Evolutionary conservation across 148 eudicot genomes (phyloP).

Genomic region (Chenopodium berlandieri): DNA sequence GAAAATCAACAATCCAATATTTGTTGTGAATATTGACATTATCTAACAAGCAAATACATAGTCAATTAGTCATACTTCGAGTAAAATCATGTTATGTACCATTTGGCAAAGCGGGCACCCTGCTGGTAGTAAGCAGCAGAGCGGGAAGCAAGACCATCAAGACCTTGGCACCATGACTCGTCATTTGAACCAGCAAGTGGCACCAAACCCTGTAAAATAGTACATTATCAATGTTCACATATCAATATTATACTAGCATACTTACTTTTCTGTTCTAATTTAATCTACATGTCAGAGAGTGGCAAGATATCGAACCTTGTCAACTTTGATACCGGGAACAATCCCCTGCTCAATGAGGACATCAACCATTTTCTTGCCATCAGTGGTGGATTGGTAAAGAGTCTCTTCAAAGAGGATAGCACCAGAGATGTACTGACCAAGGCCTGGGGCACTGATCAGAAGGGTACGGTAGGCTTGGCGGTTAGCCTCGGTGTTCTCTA

Average conservation of each 20-base stretch:
- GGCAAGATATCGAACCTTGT: conserved; percentile 50
- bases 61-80: neutral
- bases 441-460: conserved; percentile 66
- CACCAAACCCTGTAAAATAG: conserved; percentile 70
- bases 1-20: neutral
- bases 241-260: neutral
- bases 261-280: neutral
- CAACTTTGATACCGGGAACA: conserved; percentile 89
- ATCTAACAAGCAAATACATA: neutral
- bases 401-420: conserved; percentile 95
- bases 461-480: conserved; percentile 88
- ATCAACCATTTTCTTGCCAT: conserved; percentile 81
- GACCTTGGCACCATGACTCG: conserved; percentile 97
- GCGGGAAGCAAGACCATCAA: conserved; percentile 95
- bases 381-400: conserved; percentile 81
- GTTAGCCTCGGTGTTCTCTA: conserved; percentile 95
- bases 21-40: neutral
- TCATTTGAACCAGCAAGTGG: conserved; percentile 80
- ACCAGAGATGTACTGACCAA: conserved; percentile 79
- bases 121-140: conserved; percentile 88
- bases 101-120: conserved; percentile 97
- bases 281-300: neutral
- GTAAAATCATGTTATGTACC: conserved; percentile 34
- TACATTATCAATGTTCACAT: conserved; percentile 3
- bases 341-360: conserved; percentile 70